Evolutionary conservation across 2,329 filamentous ascomycete genomes (phyloP).

Genomic region (Colletotrichum cordylinicola): DNA sequence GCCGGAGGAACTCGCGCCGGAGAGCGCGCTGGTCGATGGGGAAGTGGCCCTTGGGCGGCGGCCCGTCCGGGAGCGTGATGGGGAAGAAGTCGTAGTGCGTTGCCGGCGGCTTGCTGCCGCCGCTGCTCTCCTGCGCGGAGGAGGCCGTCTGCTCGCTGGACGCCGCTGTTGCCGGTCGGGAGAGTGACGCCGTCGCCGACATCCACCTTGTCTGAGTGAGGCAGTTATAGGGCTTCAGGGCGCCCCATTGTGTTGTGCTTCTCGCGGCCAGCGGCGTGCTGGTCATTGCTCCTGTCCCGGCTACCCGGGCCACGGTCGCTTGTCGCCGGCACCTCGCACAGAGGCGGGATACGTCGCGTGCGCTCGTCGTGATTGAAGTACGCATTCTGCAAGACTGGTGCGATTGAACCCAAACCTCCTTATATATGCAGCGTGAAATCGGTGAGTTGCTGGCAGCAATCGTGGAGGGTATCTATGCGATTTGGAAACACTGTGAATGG

Average conservation of each 20-base stretch:
- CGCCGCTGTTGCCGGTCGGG: background rate
- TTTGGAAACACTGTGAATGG: background rate
- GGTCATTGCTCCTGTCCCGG: constrained; percentile 18
- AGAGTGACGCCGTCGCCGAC: background rate
- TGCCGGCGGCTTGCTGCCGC: constrained; percentile 26
- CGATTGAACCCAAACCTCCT: background rate
- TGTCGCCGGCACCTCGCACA: constrained; percentile 39
- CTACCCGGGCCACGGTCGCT: constrained; percentile 23
- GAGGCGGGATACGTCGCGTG: constrained; percentile 34
- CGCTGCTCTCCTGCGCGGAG: background rate
- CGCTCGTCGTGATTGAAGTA: constrained; percentile 26
- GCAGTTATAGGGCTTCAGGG: background rate
- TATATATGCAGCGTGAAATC: background rate
- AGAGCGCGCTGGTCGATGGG: constrained; percentile 72
- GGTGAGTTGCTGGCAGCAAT: background rate
- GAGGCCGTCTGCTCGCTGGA: background rate
- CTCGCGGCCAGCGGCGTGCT: background rate
- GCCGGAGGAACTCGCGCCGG: constrained; percentile 82
- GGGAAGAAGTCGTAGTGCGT: constrained; percentile 93
- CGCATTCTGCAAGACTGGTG: constrained; percentile 27
- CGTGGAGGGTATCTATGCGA: background rate
- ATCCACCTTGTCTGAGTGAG: constrained; percentile 14
- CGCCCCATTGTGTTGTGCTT: background rate
- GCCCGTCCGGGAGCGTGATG: constrained; percentile 74
- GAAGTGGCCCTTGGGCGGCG: constrained; percentile 81